These are phyloP conservation scores for Sporobolomyces phaffii DNA, from an alignment of 768 basidiomycete genomes.

Conservation along the genomic window DNA sequence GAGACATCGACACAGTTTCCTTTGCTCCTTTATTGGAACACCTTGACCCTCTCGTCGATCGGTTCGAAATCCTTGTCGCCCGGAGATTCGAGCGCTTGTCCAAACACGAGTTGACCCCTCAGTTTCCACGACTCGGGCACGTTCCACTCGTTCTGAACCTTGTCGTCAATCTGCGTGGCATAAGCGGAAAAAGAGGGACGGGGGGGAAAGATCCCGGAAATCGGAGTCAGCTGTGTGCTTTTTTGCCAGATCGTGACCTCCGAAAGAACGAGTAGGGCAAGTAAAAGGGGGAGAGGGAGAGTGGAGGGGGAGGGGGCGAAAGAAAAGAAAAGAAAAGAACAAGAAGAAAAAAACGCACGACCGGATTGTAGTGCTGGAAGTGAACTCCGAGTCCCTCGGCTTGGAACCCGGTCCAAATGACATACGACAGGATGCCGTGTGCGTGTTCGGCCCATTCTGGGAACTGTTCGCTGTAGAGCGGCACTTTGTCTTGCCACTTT, in stretches of 20 bases:
- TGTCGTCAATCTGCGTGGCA: constrained; percentile 30
- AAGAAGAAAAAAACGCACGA: constrained; percentile 4
- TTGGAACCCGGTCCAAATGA: constrained; percentile 46
- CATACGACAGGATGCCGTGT: constrained; percentile 45
- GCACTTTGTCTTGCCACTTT: constrained; percentile 35
- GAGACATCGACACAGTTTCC: too few relatives aligned
- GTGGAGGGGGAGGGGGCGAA: too few relatives aligned
- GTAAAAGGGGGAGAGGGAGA: too few relatives aligned
- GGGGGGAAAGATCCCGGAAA: too few relatives aligned
- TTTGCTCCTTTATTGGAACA: constrained; percentile 37
- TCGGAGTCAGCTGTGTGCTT: too few relatives aligned
- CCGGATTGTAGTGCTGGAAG: constrained; percentile 36
- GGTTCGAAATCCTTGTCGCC: constrained; percentile 44
- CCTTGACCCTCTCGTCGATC: constrained; percentile 46
- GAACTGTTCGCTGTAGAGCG: constrained; percentile 40
- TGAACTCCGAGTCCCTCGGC: constrained; percentile 46
- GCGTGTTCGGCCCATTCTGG: constrained; percentile 41
- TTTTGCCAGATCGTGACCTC: too few relatives aligned
- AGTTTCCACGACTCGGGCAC: constrained; percentile 32
- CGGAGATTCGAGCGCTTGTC: constrained; percentile 42
- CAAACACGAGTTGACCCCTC: constrained; percentile 46
- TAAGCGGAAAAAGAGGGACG: too few relatives aligned
- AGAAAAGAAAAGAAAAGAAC: neutral
- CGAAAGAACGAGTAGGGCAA: too few relatives aligned
- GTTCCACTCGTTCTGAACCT: constrained; percentile 30